Percentiles rank a stretch among this genome's conserved stretches.
These are phyloP conservation scores for Parietaria judaica DNA, from an alignment of 306 rosid genomes.

Conservation along the genomic window DNA sequence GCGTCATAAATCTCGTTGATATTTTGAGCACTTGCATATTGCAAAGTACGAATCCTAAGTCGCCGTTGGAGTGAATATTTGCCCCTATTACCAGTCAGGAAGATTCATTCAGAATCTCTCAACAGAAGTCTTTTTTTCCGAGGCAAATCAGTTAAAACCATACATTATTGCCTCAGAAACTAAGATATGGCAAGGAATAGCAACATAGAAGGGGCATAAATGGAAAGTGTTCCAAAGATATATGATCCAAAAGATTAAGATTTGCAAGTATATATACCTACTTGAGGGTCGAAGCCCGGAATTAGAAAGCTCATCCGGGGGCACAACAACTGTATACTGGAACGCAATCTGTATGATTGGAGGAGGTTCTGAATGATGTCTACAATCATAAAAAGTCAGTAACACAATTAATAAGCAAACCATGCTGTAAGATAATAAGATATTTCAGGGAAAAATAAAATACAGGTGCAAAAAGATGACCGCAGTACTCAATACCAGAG, in stretches of 20 bases:
- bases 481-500: no score
- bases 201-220: not conserved
- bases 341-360: slow-evolving; percentile 87
- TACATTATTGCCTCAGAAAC: slow-evolving; percentile 5
- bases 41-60: slow-evolving; percentile 76
- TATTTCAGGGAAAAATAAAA: no score
- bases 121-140: not conserved
- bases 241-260: not conserved
- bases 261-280: slow-evolving; percentile 44
- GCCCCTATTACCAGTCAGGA: slow-evolving; percentile 33
- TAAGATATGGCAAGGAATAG: slow-evolving; percentile 1
- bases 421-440: not conserved
- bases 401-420: slow-evolving; percentile 5
- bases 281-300: slow-evolving; percentile 40
- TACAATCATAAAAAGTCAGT: slow-evolving; percentile 22
- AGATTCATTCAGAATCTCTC: slow-evolving; percentile 17
- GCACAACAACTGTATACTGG: slow-evolving; percentile 84
- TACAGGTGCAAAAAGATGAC: not conserved
- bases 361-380: slow-evolving; percentile 70
- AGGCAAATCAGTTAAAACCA: not conserved
- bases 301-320: slow-evolving; percentile 62
- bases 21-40: slow-evolving; percentile 72
- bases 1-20: slow-evolving; percentile 69
- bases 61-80: slow-evolving; percentile 71
- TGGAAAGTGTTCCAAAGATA: not conserved